Conservation (phyloP, 2,329 filamentous ascomycete species). For the Colletotrichum sp. region DNA sequence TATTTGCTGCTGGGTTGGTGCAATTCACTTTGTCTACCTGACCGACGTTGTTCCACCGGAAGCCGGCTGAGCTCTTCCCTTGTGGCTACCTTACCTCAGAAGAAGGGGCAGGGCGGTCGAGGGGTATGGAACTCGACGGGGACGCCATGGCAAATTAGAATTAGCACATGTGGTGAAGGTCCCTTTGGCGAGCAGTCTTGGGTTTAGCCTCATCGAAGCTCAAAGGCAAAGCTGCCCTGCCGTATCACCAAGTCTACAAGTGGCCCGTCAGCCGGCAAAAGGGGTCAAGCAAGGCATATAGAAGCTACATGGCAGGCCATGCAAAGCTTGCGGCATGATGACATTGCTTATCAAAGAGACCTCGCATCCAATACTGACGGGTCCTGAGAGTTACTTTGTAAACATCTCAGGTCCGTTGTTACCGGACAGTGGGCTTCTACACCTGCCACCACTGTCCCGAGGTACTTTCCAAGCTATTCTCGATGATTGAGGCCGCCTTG, state of each 20-base stretch:
- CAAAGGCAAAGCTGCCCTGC: slow-evolving; percentile 1
- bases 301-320: background rate
- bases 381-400: background rate
- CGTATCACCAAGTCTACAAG: background rate
- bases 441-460: background rate
- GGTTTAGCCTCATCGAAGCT: background rate
- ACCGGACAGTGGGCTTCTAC: background rate
- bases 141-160: background rate
- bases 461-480: background rate
- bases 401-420: background rate
- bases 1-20: background rate
- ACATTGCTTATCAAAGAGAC: background rate
- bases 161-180: slow-evolving; percentile 7
- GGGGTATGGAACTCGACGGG: background rate
- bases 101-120: background rate
- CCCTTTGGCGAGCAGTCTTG: background rate
- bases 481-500: background rate
- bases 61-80: background rate
- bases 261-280: background rate
- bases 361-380: background rate
- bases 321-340: background rate
- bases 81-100: background rate
- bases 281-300: background rate
- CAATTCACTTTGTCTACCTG: background rate
- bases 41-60: background rate